Base-by-base conservation (phyloP, 192 early-diverging fungal species). In the Coemansia sp. region DNA sequence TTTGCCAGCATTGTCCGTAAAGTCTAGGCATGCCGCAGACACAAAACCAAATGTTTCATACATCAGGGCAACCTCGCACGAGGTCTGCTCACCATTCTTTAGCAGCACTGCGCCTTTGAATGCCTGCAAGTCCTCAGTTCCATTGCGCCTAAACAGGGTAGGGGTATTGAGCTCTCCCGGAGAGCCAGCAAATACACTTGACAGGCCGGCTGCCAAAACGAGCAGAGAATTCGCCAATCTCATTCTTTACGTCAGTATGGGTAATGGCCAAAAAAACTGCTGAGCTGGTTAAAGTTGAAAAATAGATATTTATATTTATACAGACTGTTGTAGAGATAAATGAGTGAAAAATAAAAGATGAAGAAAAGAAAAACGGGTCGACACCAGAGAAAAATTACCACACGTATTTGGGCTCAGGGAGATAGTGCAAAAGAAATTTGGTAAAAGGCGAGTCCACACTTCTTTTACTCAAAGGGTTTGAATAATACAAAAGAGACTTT, bases 41-140 rank as follows among this genome's bases (percentile, higher is more conserved):
- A 78, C 75, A 54, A 71, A 67, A 2, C 59, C 75, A 32, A 53
- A 57, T 3, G 69, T 71, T 33, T 27, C 50, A 45, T 60, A 56
- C 75, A 78, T 71, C 0, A 78, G 57, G 4, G 75, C 75, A 7
- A 78, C 55, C 38, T 78, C 75, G 31, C 75, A 78, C 5, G 75
- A 63, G 1, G 75, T 78, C 38, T 71, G 75, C 35, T 58, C 38
- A 7, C 75, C 75, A 45, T 78, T 71, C 51, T 78, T 78, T 12
- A 78, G 38, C 12, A 78, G 53, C 7, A 78, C 22, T 1, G 68
- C 74, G 0, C 74, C 74, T 44, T 70, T 77, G 58, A 77, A 77
- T 18, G 28, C 60, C 10, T 63, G 38, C 49, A 77, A 27, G 42
- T 69, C 67, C 16, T 32, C 51, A 4, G 67, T 77, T 23, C 54